Evolutionary conservation across 1,284 basidiomycete species (phyloP).

Genomic region (Phellinidium pouzarii): DNA sequence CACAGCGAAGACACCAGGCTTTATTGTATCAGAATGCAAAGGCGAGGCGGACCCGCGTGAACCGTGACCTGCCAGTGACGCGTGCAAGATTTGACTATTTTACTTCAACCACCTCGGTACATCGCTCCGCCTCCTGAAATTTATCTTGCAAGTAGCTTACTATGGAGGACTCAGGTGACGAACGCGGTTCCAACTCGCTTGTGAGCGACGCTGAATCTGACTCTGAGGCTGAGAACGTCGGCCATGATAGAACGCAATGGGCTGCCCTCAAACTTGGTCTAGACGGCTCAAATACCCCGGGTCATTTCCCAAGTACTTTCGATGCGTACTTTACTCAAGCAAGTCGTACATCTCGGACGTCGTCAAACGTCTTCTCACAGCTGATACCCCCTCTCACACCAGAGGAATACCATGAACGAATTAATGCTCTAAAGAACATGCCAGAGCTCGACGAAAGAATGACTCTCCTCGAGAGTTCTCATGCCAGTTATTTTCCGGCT

Average conservation of each 20-base stretch:
- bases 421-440: constrained; percentile 28
- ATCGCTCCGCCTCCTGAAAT: too few species aligned
- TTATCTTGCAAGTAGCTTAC: neutral
- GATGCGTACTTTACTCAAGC: constrained; percentile 78
- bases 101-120: too few species aligned
- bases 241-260: neutral
- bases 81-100: too few species aligned
- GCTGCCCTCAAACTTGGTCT: constrained; percentile 6
- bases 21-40: too few species aligned
- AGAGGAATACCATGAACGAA: constrained; percentile 51
- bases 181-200: constrained; percentile 1
- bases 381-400: constrained; percentile 60
- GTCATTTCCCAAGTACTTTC: constrained; percentile 44
- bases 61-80: too few species aligned
- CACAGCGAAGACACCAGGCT: too few species aligned
- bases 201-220: constrained; percentile 1
- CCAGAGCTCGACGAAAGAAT: constrained; percentile 29
- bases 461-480: constrained; percentile 25
- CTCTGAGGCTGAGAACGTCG: constrained; percentile 6
- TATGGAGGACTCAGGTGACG: constrained; percentile 10
- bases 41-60: too few species aligned
- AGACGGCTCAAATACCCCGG: constrained; percentile 3
- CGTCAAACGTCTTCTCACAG: constrained; percentile 69
- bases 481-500: constrained; percentile 45
- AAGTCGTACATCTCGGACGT: constrained; percentile 60